Evolutionary conservation across 1,284 basidiomycete genomes (phyloP), one percentile per base, ranked within the genome.

Genomic region (Somion occarium): DNA sequence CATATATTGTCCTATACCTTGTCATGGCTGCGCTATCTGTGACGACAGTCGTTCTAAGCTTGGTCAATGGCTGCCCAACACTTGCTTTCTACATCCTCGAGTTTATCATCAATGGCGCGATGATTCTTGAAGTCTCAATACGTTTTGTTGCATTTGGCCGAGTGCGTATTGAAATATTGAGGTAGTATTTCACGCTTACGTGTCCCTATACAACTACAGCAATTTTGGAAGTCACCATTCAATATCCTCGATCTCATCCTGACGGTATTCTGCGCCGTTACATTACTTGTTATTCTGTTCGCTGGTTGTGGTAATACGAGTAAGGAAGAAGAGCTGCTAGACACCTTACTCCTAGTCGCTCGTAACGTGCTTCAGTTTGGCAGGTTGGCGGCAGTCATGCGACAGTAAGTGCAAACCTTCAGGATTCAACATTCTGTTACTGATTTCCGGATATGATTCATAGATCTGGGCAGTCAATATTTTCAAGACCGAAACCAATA

Each of bases 381-480:
- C 18, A 80, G 94, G 20, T 74, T 98, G 13, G 93, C 92, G 13
- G 79, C 89, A 20, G 91, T 97, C 47, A 88, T 96, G 78, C 77
- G 93, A 68, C 89, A 93, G 92, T 94, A 64, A 61, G 87, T 75
- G n/a, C n/a, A 5, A 30, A 50, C 22, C 45, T 42, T 24, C 26
- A 44, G 22, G n/a, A 19, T 38, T 9, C 23, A 27, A 9, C 41
- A 26, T 37, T 48, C 44, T 43, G 38, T 42, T 26, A 39, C 46
- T 18, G 13, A 44, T 44, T 27, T 44, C 43, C 5, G 22, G 9
- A 42, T 12, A 15, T 45, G 11, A 23, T 38, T 30, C 39, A 60
- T n/a, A 94, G 93, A 71, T 96, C 93, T 48, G 94, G 94, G 0
- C 92, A 95, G 62, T 95, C 93, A 1, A 91, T 97, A 61, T 92